Base-by-base conservation (phyloP, 192 early-diverging fungal genomes). In the Coemansia sp. region DNA sequence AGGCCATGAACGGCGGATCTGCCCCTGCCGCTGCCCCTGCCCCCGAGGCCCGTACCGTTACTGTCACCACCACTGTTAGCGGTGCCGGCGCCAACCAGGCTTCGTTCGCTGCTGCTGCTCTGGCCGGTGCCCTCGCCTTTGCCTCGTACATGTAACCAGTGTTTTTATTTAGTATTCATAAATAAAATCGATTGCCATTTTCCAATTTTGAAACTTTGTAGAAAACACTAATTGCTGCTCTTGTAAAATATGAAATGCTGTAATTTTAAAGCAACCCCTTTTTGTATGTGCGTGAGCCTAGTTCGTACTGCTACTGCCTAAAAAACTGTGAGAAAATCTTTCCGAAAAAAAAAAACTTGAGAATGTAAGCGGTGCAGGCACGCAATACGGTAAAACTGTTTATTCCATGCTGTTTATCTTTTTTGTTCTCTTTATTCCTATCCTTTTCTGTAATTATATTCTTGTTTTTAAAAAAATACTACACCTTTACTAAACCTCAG, bases 61-160 rank as follows among this genome's bases (percentile, higher is more conserved):
- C 75, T 22, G 73, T 72, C 33, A 81, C 73, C 12, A 71, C 69
- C 45, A 81, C 78, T 7, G 63, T 74, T 28, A 61, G 61, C 67
- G 66, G 73, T 32, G 78, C 78, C 22, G 50, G 48, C 18, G 63
- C 45, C 48, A 81, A 81, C 69, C 67, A 71, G 42, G 62, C 62
- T 16, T 81, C 78, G 36, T 54, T 81, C 28, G 78, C 78, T 17
- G 78, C 72, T 40, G 78, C 78, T 32, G 78, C 78, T 30, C 73
- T 81, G 32, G 73, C 78, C 3, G 78, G 78, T 28, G 69, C 78
- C 7, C 56, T 80, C 10, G 78, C 69, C 36, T 72, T 80, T 69
- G 78, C 78, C 48, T 75, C 72, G 28, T 80, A 74, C 60, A 80
- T 80, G 40, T 80, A 60, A 68, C 17, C 14, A 18, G 62, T 3